Evolutionary conservation across 2,329 filamentous ascomycete species (phyloP).

Genomic region (Fusarium nelsonii): DNA sequence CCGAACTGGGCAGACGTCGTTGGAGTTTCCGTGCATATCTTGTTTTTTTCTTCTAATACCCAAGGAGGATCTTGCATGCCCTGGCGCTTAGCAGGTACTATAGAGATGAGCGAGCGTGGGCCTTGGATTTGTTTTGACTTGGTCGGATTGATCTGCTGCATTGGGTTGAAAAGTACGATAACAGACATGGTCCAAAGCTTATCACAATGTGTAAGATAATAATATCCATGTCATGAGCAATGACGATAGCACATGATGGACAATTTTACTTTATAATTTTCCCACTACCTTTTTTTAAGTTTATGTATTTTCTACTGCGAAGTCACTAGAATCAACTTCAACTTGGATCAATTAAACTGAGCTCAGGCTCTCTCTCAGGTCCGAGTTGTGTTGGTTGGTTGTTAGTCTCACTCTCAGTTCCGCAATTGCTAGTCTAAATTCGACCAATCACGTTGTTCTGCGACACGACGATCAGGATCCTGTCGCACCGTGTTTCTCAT

Average conservation of each 20-base stretch:
- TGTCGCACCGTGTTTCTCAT: constrained; percentile 44
- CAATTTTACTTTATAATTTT: constrained; percentile 16
- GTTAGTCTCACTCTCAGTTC: constrained; percentile 33
- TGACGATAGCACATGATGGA: constrained; percentile 25
- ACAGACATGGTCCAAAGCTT: constrained; percentile 28
- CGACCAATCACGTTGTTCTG: constrained; percentile 41
- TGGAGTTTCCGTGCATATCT: constrained; percentile 43
- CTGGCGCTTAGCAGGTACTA: constrained; percentile 39
- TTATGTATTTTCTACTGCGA: background rate
- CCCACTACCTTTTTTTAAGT: background rate
- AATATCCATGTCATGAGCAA: constrained; percentile 37
- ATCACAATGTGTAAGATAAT: constrained; percentile 35
- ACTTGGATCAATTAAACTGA: background rate
- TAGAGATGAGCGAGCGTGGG: constrained; percentile 35
- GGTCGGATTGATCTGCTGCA: constrained; percentile 21
- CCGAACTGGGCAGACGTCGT: constrained; percentile 19
- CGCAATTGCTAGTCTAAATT: constrained; percentile 18
- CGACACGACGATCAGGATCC: constrained; percentile 43
- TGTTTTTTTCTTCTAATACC: constrained; percentile 44
- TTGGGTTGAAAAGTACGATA: constrained; percentile 37
- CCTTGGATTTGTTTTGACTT: constrained; percentile 34
- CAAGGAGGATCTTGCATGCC: constrained; percentile 45
- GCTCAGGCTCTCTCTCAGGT: background rate
- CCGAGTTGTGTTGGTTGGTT: constrained; percentile 11
- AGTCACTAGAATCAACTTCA: background rate